A percentile compares a stretch with the other conserved stretches of the same genome.
These are phyloP conservation scores for Macadamia integrifolia DNA, from an alignment of 164 flowering plant species.

Conservation along the genomic window DNA sequence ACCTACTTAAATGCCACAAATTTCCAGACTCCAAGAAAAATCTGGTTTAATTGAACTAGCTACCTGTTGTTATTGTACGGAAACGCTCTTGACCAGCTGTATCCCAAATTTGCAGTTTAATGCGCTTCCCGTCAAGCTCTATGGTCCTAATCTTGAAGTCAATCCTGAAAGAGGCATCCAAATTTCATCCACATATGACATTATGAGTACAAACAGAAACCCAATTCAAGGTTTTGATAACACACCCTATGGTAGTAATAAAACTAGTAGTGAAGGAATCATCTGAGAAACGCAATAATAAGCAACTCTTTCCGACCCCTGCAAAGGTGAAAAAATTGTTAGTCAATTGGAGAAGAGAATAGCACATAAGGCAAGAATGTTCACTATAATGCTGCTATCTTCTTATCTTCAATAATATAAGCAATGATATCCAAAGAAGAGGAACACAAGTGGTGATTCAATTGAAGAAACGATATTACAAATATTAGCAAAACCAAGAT, in stretches of 20 bases:
- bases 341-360: background rate
- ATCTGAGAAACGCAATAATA: slow-evolving; percentile 57
- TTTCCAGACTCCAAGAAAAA: too few relatives aligned
- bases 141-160: slow-evolving; percentile 57
- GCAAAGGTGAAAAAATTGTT: slow-evolving; percentile 10
- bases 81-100: slow-evolving; percentile 70
- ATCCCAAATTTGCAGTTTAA: slow-evolving; percentile 64
- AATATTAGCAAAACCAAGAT: too few relatives aligned
- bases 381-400: background rate
- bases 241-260: slow-evolving; percentile 58
- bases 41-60: too few relatives aligned
- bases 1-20: too few relatives aligned
- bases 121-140: slow-evolving; percentile 65
- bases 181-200: slow-evolving; percentile 11
- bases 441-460: too few relatives aligned
- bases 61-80: slow-evolving; percentile 52
- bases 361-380: background rate
- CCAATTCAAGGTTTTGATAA: slow-evolving; percentile 6
- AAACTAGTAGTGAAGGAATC: slow-evolving; percentile 61
- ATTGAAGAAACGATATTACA: too few relatives aligned
- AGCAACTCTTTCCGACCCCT: slow-evolving; percentile 69
- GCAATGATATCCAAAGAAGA: too few relatives aligned
- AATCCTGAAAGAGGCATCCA: slow-evolving; percentile 28
- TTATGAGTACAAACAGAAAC: background rate
- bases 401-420: background rate